Evolutionary conservation across 495 filamentous ascomycete species (phyloP).

Genomic region (Xylaria telfairii): DNA sequence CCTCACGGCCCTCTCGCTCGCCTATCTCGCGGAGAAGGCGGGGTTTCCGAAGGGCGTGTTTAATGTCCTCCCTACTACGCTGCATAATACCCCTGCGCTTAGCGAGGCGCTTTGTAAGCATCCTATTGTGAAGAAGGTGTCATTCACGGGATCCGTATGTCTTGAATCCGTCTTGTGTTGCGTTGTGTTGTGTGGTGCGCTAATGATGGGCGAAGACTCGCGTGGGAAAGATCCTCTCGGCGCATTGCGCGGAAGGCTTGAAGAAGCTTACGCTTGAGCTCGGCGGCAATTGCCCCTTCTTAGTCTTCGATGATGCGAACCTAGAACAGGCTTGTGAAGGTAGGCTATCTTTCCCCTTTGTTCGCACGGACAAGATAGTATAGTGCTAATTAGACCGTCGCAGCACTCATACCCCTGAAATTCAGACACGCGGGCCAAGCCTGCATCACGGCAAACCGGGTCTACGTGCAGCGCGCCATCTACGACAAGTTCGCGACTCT

Average conservation of each 20-base stretch:
- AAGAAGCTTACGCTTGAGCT: constrained; percentile 78
- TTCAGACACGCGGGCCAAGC: constrained; percentile 75
- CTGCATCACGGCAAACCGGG: constrained; percentile 74
- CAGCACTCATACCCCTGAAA: constrained; percentile 63
- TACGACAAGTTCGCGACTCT: constrained; percentile 61
- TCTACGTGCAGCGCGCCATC: constrained; percentile 69
- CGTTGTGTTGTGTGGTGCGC: not conserved
- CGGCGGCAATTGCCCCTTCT: constrained; percentile 76
- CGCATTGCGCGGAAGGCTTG: constrained; percentile 59
- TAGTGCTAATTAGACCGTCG: constrained; percentile 20
- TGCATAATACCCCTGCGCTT: constrained; percentile 68
- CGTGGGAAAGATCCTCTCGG: constrained; percentile 41
- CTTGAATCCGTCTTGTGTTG: not conserved
- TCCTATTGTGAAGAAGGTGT: constrained; percentile 70
- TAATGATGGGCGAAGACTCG: constrained; percentile 31
- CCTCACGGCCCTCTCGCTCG: constrained; percentile 60
- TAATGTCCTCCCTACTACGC: constrained; percentile 64
- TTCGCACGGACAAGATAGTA: not conserved
- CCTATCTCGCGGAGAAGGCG: constrained; percentile 62
- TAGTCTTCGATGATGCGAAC: constrained; percentile 77
- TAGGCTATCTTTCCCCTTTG: not conserved
- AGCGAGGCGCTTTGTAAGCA: constrained; percentile 71
- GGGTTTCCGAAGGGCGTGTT: constrained; percentile 66
- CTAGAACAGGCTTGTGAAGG: constrained; percentile 65
- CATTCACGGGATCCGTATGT: constrained; percentile 66